Evolutionary conservation across 1,139 yeast species (phyloP), one percentile per base, ranked within the genome.

Genomic region (Magnusiomyces ingens): DNA sequence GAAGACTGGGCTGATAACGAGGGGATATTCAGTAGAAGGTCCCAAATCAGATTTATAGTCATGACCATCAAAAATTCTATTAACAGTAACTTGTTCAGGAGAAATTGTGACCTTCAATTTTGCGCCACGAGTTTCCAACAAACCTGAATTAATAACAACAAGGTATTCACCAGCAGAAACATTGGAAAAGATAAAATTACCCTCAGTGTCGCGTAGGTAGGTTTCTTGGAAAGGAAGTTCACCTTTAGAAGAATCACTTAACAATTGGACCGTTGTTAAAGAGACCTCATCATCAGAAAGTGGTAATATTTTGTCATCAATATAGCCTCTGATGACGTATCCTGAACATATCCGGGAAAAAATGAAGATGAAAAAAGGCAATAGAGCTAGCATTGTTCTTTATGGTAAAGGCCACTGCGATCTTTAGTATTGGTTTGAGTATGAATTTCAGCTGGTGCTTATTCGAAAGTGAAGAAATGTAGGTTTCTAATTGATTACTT

Each of bases 11-110:
- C 53, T 53, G 22, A 64, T 49, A 17, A 57, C 58, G 32, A 69
- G 52, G 1, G 73, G 73, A 46, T 60, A 62, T 11, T 57, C 59
- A 4, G 62, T 66, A 5, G 57, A 44, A 1, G 70, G 68, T 3
- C 72, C 71, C 18, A 58, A 52, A 38, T 62, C 67, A 2, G 54
- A 57, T 45, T 50, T 53, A 43, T 62, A 54, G 36, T 63, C 63
- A 50, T 67, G 69, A 37, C 70, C 71, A 18, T 56, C 51, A 15
- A 60, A 56, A 10, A 67, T 60, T 51, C 63, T 59, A 55, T 64
- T 62, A 29, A 64, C 65, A 26, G 55, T 48, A 37, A 64, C 62
- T 17, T 59, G 59, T 26, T 55, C 59, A 1, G 64, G 59, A 13
- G 58, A 53, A 12, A 71, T 60, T 21, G 64, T 65, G 13, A 71